Base-by-base conservation (phyloP, 169 alveolate genomes). In the Plasmodium ovale region DNA sequence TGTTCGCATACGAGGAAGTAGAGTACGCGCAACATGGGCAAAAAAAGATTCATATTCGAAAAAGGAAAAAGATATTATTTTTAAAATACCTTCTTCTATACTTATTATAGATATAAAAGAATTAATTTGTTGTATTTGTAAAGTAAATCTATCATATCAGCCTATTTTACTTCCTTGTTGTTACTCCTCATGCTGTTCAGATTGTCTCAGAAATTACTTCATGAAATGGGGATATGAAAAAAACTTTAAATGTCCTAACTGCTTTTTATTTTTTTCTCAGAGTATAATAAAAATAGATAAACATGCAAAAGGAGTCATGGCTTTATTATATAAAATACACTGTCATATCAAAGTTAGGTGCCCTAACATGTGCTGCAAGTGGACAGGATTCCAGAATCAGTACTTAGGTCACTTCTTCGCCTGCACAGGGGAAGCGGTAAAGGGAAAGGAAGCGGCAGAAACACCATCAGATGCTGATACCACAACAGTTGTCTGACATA, bases 11-110 rank as follows among this genome's bases (percentile, higher is more conserved):
- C 58, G 94, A 42, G 95, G 95, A 0, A 73, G 93, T 56, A 85
- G 92, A 37, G 89, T 92, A 16, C 27, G 95, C 19, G 95, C 95
- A 2, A 85, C 93, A 1, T 92, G 95, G 95, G 95, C 95, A 31
- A 82, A 82, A 65, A 92, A 92, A 73, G 95, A 92, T 59, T 92
- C 95, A 5, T 72, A 85, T 31, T 77, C 95, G 7, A 88, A 88
- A 67, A 89, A 33, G 35, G 73, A 64, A 85, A 85, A 67, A 44
- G 91, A 67, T 25, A 29, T 69, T 1, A 56, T 44, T 39, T 62
- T 85, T 21, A 85, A 85, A 68, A 56, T 85, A 0, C 91, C 91
- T 25, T 67, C 77, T 56, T 68, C 87, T 31, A 58, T 69, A 25
- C 58, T 85, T 27, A 44, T 70, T 12, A 68, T 58, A 12, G 69